These are phyloP conservation scores for Diplodia sapinea DNA, from an alignment of 2,329 filamentous ascomycete genomes.

Conservation along the genomic window DNA sequence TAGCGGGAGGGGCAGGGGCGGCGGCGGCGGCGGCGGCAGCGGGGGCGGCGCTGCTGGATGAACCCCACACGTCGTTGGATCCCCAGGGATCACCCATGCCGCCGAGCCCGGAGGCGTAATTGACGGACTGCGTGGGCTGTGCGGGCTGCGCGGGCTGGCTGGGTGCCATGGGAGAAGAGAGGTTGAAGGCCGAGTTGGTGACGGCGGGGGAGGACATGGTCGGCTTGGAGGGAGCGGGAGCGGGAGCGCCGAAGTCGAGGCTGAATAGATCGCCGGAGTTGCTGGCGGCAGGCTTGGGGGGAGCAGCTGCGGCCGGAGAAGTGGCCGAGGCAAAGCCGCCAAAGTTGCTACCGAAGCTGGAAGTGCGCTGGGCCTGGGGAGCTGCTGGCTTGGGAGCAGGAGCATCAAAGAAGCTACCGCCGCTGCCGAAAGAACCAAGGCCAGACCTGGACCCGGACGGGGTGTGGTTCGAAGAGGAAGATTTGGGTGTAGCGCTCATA, in stretches of 20 bases:
- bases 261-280: slow-evolving; percentile 79
- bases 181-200: slow-evolving; percentile 78
- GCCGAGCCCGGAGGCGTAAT: slow-evolving; percentile 48
- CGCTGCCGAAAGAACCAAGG: slow-evolving; percentile 63
- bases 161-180: slow-evolving; percentile 62
- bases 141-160: slow-evolving; percentile 38
- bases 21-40: slow-evolving; percentile 50
- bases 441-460: slow-evolving; percentile 50
- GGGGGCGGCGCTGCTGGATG: slow-evolving; percentile 57
- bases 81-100: slow-evolving; percentile 78
- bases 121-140: slow-evolving; percentile 40
- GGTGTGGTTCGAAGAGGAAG: slow-evolving; percentile 36
- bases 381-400: slow-evolving; percentile 55
- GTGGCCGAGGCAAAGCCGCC: slow-evolving; percentile 70
- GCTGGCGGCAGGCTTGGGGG: slow-evolving; percentile 54
- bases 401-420: slow-evolving; percentile 83
- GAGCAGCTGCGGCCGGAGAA: slow-evolving; percentile 55
- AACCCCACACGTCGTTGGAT: slow-evolving; percentile 78
- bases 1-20: slow-evolving; percentile 44
- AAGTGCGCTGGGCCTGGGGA: slow-evolving; percentile 55
- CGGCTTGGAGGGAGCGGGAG: slow-evolving; percentile 40
- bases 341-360: slow-evolving; percentile 62
- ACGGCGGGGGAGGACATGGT: slow-evolving; percentile 38
- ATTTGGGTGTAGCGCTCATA: slow-evolving; percentile 57
- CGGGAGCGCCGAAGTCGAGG: slow-evolving; percentile 55